Base-by-base conservation (phyloP, 352 stramenopile genomes). In the Pelagophyceae sp. region DNA sequence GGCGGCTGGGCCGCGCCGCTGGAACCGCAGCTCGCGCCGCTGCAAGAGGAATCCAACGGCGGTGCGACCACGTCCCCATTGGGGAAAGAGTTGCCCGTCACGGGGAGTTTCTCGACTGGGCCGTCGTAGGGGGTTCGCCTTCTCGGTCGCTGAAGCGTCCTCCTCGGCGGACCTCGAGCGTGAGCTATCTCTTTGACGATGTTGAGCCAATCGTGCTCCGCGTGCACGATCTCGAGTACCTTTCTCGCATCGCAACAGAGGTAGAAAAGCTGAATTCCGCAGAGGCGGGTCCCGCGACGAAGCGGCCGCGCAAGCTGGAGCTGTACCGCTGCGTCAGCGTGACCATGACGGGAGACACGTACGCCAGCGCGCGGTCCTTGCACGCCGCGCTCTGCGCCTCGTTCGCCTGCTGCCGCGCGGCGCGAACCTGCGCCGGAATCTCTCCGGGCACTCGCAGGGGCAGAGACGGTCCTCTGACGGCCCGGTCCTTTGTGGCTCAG, bases 101-200 rank as follows among this genome's bases (percentile, higher is more conserved):
- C 15, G 17, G 50, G n/a, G n/a, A n/a, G n/a, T n/a, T n/a, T n/a
- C n/a, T n/a, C n/a, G n/a, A n/a, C n/a, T n/a, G n/a, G n/a, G n/a
- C n/a, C n/a, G n/a, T n/a, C n/a, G n/a, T n/a, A n/a, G n/a, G n/a
- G n/a, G n/a, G n/a, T n/a, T n/a, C n/a, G n/a, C n/a, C n/a, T n/a
- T n/a, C n/a, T n/a, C n/a, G 11, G 11, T 54, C 45, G 45, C 45
- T 54, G 45, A 67, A 67, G 60, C 60, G 60, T 11, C 6, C 31
- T 27, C 32, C 64, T 3, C 15, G 20, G 64, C 64, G 64, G 35
- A 72, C 64, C 32, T 27, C 32, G 64, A 31, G 6, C 19, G 64
- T 72, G 32, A 50, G 29, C 23, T 72, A 51, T n/a, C 35, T 72
- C 15, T 72, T 72, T 32, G 64, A 72, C 64, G 64, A 72, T 31